Evolutionary conservation across 2,329 filamentous ascomycete species (phyloP).

Genomic region (Colletotrichum trifolii): DNA sequence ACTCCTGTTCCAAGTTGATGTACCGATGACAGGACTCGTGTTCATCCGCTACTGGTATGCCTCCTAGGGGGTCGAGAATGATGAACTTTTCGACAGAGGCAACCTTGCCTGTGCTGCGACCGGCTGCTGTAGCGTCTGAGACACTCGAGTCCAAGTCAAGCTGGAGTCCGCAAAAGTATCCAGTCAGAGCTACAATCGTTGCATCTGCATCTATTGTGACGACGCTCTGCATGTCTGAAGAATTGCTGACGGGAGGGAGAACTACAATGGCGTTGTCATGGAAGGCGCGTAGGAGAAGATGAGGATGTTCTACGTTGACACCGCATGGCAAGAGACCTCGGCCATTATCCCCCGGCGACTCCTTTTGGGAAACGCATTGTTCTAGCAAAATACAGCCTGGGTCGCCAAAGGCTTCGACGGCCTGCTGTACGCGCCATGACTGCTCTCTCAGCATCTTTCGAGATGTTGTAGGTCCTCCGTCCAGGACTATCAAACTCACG

Average conservation of each 20-base stretch:
- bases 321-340: constrained; percentile 34
- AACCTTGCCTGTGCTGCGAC: constrained; percentile 57
- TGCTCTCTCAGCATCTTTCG: constrained; percentile 66
- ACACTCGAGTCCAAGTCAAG: constrained; percentile 44
- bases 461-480: constrained; percentile 65
- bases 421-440: constrained; percentile 77
- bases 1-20: constrained; percentile 94
- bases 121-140: constrained; percentile 26
- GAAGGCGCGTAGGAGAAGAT: constrained; percentile 46
- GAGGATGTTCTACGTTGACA: constrained; percentile 30
- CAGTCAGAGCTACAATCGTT: constrained; percentile 80
- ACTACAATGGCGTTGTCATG: constrained; percentile 50
- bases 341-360: constrained; percentile 11
- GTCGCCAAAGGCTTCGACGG: constrained; percentile 76
- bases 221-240: constrained; percentile 51
- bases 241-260: constrained; percentile 54
- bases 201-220: constrained; percentile 63
- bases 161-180: constrained; percentile 77
- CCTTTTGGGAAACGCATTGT: constrained; percentile 22
- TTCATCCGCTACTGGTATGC: constrained; percentile 73
- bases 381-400: constrained; percentile 74
- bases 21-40: constrained; percentile 64
- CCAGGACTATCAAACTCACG: constrained; percentile 83
- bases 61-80: constrained; percentile 86
- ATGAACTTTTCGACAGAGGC: constrained; percentile 86